Percentiles rank a stretch among this genome's conserved stretches.
Conservation (phyloP, 2,329 filamentous ascomycete genomes). For the Thelonectria olida region DNA sequence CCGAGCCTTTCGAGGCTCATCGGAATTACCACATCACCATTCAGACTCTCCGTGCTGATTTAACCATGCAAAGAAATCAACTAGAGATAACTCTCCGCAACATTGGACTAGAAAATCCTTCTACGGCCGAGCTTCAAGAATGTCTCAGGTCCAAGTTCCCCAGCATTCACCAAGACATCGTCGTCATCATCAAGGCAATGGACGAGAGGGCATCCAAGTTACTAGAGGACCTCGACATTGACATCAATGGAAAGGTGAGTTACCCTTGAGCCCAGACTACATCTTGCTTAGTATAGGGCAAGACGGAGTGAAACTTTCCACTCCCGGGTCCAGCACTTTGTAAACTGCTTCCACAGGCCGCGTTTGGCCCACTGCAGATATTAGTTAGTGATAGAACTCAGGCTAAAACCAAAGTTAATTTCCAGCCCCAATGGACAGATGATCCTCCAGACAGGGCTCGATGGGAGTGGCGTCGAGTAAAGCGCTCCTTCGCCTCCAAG, state of each 20-base stretch:
- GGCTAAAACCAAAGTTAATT: background rate
- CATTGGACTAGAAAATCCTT: background rate
- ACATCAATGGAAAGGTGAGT: background rate
- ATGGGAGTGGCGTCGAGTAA: slow-evolving; percentile 17
- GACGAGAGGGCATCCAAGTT: no score
- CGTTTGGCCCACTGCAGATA: no score
- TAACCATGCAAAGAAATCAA: background rate
- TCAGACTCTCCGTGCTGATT: background rate
- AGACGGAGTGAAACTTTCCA: no score
- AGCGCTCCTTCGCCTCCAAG: background rate
- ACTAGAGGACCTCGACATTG: background rate
- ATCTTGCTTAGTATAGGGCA: no score
- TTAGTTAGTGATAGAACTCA: no score
- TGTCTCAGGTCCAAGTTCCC: slow-evolving; percentile 5
- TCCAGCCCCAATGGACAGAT: background rate
- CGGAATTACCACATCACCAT: slow-evolving; percentile 4
- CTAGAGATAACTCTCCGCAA: background rate
- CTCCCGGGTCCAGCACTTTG: no score
- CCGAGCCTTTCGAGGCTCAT: slow-evolving; percentile 2
- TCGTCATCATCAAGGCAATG: no score
- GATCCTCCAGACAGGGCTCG: background rate
- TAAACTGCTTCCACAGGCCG: no score
- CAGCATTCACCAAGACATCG: slow-evolving; percentile 4
- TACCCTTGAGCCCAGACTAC: no score
- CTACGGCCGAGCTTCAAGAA: background rate